Conservation (phyloP, 345 rosid genomes). For the Orychophragmus violaceus region DNA sequence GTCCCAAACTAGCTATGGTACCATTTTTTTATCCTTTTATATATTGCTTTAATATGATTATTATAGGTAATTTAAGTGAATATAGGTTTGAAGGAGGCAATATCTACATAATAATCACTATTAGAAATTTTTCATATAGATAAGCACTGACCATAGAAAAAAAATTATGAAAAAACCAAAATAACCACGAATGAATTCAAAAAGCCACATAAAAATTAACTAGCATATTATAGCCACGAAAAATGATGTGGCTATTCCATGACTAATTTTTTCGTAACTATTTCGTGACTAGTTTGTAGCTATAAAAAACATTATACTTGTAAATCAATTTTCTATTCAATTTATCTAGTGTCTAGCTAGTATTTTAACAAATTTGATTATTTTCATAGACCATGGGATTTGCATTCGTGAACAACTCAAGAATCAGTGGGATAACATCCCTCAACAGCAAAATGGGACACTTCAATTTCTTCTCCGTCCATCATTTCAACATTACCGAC, state of each 20-base stretch:
- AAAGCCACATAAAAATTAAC: neutral
- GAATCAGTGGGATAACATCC: slow-evolving; percentile 21
- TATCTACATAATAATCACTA: no score
- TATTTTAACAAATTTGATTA: neutral
- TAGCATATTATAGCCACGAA: no score
- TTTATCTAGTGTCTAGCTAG: no score
- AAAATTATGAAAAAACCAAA: no score
- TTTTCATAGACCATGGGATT: slow-evolving; percentile 12
- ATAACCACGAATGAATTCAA: no score
- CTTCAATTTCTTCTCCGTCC: slow-evolving; percentile 14
- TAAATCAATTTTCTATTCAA: no score
- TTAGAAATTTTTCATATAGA: no score
- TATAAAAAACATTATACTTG: no score
- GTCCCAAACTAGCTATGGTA: slow-evolving; percentile 27
- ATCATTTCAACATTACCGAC: slow-evolving; percentile 13
- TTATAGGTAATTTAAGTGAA: neutral
- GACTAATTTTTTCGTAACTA: no score
- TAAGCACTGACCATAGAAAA: no score
- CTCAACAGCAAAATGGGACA: slow-evolving; percentile 29
- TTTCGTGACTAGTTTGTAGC: no score
- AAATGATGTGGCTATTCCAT: no score
- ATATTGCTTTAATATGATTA: neutral
- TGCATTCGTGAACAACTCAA: slow-evolving; percentile 25
- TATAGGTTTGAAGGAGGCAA: neutral
- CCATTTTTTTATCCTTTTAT: neutral